Percentiles rank a stretch among this genome's conserved stretches.
phyloP scores from a whole-genome alignment of 768 basidiomycete genomes.

The Naganishia kalamii region DNA sequence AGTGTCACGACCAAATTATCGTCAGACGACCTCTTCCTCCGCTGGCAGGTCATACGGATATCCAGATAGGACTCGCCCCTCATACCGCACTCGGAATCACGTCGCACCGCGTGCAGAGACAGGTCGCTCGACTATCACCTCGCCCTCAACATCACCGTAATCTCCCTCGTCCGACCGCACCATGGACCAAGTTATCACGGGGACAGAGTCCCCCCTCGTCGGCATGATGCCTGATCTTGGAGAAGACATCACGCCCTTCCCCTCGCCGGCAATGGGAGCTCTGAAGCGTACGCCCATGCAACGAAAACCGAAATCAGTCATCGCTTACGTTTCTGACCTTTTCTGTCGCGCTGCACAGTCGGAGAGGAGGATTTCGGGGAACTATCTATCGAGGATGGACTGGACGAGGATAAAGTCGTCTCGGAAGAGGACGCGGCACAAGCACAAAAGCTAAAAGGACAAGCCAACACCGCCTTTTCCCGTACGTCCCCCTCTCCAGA shows the following conservation, averaged over 20 bases:
- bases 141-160: background rate
- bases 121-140: background rate
- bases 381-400: constrained; percentile 6
- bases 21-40: no score
- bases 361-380: background rate
- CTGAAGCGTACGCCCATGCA: constrained; percentile 22
- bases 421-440: constrained; percentile 65
- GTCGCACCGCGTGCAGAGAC: no score
- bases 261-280: constrained; percentile 29
- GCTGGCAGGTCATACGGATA: no score
- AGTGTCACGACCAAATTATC: no score
- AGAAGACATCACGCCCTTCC: constrained; percentile 34
- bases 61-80: no score
- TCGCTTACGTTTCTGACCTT: background rate
- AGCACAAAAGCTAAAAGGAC: constrained; percentile 67
- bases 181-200: constrained; percentile 24
- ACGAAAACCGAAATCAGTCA: background rate
- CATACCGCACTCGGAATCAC: no score
- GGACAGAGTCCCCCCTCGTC: constrained; percentile 29
- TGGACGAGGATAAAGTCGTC: constrained; percentile 45
- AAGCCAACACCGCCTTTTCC: constrained; percentile 80
- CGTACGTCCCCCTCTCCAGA: background rate
- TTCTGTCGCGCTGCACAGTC: background rate
- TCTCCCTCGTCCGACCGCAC: background rate
- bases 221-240: background rate